phyloP scores from a whole-genome alignment of 1,139 yeast genomes.

The Yamadazyma pseudoaaseri region DNA sequence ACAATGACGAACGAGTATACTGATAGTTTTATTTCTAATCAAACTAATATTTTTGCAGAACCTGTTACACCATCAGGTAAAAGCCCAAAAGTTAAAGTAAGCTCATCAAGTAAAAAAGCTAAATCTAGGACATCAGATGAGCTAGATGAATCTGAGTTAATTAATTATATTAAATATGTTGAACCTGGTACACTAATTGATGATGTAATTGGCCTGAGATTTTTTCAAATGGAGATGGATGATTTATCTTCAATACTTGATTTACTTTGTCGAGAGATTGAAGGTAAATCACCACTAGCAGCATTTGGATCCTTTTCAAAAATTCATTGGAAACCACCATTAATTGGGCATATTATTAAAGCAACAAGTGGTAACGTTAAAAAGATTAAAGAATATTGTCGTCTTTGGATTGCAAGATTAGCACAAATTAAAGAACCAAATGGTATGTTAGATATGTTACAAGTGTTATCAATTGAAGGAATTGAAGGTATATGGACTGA shows the following conservation, averaged over 20 bases:
- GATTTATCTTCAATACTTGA: constrained; percentile 5
- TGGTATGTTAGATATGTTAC: neutral
- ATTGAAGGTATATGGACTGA: constrained; percentile 30
- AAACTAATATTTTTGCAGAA: neutral
- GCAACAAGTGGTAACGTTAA: constrained; percentile 22
- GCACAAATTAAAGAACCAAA: neutral
- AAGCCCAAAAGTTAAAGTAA: neutral
- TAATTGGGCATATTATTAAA: constrained; percentile 29
- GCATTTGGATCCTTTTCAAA: constrained; percentile 18
- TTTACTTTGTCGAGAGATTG: constrained; percentile 4
- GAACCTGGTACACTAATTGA: constrained; percentile 9
- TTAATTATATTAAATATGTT: neutral
- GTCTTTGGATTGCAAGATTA: constrained; percentile 6
- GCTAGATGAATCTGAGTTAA: neutral
- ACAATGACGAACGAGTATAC: neutral
- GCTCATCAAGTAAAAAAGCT: neutral
- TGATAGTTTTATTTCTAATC: neutral
- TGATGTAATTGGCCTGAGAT: constrained; percentile 14
- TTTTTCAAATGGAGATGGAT: constrained; percentile 9
- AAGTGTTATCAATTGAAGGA: constrained; percentile 12
- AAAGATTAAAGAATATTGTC: constrained; percentile 13
- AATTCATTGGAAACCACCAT: constrained; percentile 24
- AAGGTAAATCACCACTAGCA: constrained; percentile 8
- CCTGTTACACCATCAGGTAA: neutral
- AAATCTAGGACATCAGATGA: neutral